Percentiles rank a stretch among this genome's conserved stretches.
Evolutionary conservation across 345 rosid genomes (phyloP).

Genomic region (Heritiera littoralis): DNA sequence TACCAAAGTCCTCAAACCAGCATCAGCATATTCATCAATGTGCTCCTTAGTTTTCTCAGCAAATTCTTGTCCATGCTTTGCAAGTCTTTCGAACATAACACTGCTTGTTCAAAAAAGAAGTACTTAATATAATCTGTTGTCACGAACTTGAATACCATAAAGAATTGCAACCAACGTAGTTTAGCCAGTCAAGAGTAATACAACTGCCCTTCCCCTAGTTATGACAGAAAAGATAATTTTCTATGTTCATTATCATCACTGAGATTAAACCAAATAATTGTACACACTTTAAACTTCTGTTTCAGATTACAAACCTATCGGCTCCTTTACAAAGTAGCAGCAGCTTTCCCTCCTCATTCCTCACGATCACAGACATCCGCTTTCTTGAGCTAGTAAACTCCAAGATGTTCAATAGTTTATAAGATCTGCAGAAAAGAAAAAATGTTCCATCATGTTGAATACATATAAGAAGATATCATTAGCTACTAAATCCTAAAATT

Average conservation of each 20-base stretch:
- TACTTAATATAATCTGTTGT: neutral
- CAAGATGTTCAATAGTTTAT: slow-evolving; percentile 64
- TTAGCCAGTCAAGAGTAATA: neutral
- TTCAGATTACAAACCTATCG: slow-evolving; percentile 68
- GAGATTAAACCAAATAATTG: neutral
- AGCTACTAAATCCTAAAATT: neutral
- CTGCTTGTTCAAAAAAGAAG: slow-evolving; percentile 35
- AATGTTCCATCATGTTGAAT: neutral
- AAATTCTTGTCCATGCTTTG: slow-evolving; percentile 51
- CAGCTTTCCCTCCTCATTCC: slow-evolving; percentile 67
- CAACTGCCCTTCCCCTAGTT: neutral
- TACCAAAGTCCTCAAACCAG: slow-evolving; percentile 88
- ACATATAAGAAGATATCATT: neutral
- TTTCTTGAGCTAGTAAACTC: slow-evolving; percentile 80
- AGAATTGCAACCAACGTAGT: neutral
- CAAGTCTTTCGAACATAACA: slow-evolving; percentile 90
- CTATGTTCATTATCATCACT: neutral
- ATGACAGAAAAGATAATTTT: neutral
- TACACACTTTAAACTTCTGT: neutral
- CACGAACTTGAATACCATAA: neutral
- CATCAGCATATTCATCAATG: slow-evolving; percentile 82
- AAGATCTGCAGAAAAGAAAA: slow-evolving; percentile 53
- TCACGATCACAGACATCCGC: slow-evolving; percentile 92
- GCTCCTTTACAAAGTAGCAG: slow-evolving; percentile 93
- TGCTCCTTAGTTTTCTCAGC: slow-evolving; percentile 71